phyloP scores from a whole-genome alignment of 805 yeast species.

The Yarrowia keelungensis region DNA sequence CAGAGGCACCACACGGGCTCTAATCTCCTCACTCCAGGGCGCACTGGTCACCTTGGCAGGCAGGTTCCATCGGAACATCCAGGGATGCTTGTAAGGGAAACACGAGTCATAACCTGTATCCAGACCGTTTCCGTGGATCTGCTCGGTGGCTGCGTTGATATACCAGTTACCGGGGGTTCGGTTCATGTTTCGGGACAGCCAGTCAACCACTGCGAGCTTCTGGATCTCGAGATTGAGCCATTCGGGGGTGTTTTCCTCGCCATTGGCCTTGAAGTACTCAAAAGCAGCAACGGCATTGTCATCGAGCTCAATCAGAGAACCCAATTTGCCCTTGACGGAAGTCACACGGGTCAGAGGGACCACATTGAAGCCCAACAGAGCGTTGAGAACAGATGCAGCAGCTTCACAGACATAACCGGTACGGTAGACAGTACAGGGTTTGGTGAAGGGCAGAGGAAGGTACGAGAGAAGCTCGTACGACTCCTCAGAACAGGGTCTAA shows the following conservation, averaged over 20 bases:
- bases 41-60: neutral
- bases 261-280: constrained; percentile 17
- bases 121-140: constrained; percentile 22
- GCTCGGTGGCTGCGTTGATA: neutral
- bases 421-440: constrained; percentile 25
- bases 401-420: constrained; percentile 27
- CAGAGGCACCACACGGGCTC: constrained; percentile 15
- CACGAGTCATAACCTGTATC: constrained; percentile 20
- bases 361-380: constrained; percentile 26
- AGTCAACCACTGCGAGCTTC: constrained; percentile 24
- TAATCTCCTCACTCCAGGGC: constrained; percentile 24
- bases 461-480: constrained; percentile 13
- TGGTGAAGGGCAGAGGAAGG: constrained; percentile 24
- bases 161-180: constrained; percentile 35
- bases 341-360: constrained; percentile 26
- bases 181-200: constrained; percentile 24
- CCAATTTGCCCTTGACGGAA: neutral
- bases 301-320: constrained; percentile 17
- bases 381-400: constrained; percentile 27
- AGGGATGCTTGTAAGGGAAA: constrained; percentile 35
- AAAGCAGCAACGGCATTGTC: constrained; percentile 9
- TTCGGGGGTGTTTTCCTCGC: neutral
- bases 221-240: constrained; percentile 23
- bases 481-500: constrained; percentile 16
- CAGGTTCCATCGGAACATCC: constrained; percentile 22